phyloP scores from a whole-genome alignment of 352 stramenopile genomes.

The Globisporangium viniferum region DNA sequence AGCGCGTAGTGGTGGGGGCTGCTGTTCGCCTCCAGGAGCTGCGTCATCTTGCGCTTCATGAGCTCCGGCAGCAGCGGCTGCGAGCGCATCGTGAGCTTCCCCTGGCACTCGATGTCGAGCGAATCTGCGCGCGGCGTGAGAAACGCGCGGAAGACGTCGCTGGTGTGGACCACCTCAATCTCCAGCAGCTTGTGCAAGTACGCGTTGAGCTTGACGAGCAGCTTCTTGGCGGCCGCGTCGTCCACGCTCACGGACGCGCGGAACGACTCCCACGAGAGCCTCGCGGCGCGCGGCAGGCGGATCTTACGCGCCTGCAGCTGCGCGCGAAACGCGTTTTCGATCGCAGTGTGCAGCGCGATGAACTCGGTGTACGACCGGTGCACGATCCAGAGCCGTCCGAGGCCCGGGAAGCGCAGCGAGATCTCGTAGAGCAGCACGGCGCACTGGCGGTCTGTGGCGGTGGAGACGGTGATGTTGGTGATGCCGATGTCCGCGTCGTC shows the following conservation, averaged over 20 bases:
- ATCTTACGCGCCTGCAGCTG: constrained; percentile 39
- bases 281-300: constrained; percentile 35
- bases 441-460: constrained; percentile 13
- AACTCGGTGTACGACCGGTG: constrained; percentile 54
- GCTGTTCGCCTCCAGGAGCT: background rate
- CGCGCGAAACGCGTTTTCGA: constrained; percentile 23
- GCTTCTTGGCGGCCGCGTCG: constrained; percentile 28
- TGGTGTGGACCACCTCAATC: constrained; percentile 43
- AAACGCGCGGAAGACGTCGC: constrained; percentile 40
- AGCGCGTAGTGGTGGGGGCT: constrained; percentile 3
- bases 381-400: constrained; percentile 40
- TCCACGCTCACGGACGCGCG: constrained; percentile 16
- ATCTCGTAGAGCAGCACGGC: constrained; percentile 44
- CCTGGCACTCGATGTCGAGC: constrained; percentile 25
- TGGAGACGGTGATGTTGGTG: constrained; percentile 27
- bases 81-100: background rate
- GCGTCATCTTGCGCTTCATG: background rate
- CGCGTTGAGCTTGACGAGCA: constrained; percentile 48
- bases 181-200: constrained; percentile 66
- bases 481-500: constrained; percentile 50
- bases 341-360: constrained; percentile 33
- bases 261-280: constrained; percentile 35
- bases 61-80: constrained; percentile 4
- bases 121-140: constrained; percentile 37
- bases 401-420: constrained; percentile 47